Evolutionary conservation across 2,329 filamentous ascomycete species (phyloP).

Genomic region (Xylaria sp.): DNA sequence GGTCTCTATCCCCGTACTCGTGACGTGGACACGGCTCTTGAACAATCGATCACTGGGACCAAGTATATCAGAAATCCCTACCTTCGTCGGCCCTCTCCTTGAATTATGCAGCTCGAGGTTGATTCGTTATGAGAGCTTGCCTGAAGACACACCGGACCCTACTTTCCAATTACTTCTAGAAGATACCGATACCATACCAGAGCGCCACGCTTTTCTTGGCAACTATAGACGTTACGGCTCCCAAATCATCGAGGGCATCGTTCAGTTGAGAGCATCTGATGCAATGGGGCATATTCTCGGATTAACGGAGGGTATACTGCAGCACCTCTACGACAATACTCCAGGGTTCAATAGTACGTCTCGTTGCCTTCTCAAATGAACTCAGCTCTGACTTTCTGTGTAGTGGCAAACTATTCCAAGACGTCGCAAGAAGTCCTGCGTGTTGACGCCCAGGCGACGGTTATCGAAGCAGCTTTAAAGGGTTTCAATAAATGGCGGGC

Average conservation of each 20-base stretch:
- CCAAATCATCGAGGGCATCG: conserved; percentile 84
- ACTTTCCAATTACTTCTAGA: conserved; percentile 83
- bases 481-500: conserved; percentile 80
- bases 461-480: conserved; percentile 85
- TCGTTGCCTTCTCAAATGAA: neutral
- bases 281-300: conserved; percentile 86
- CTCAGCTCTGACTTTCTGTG: conserved; percentile 24
- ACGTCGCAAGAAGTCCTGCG: conserved; percentile 72
- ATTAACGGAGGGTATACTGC: conserved; percentile 73
- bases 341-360: conserved; percentile 66
- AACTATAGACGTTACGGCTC: conserved; percentile 93
- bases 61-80: conserved; percentile 61
- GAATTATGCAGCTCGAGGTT: conserved; percentile 83
- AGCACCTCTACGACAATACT: conserved; percentile 73
- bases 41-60: conserved; percentile 69
- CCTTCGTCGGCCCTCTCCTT: conserved; percentile 73
- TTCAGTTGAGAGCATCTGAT: conserved; percentile 78
- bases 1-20: conserved; percentile 89
- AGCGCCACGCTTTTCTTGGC: conserved; percentile 90
- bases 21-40: conserved; percentile 85
- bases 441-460: conserved; percentile 86
- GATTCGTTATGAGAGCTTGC: conserved; percentile 84
- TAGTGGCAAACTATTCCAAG: conserved; percentile 65
- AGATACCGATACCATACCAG: conserved; percentile 92
- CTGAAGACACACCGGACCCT: conserved; percentile 78